Evolutionary conservation across 179 eudicot species (phyloP).

Genomic region (Beta corolliflora): DNA sequence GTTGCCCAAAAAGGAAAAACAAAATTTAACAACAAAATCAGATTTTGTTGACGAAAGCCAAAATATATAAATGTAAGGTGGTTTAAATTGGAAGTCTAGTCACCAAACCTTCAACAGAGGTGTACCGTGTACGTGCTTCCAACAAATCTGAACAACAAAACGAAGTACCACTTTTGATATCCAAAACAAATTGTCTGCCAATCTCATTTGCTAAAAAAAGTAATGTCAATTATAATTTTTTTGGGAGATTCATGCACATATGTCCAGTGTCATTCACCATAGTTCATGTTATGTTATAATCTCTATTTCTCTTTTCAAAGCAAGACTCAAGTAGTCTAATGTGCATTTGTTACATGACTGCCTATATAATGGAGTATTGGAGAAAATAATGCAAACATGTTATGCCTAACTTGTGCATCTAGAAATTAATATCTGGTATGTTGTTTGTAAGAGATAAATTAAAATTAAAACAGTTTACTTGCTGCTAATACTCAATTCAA

Average conservation of each 20-base stretch:
- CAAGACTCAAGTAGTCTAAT: neutral
- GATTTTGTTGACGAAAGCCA: conserved; percentile 15
- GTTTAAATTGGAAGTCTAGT: conserved; percentile 10
- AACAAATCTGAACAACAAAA: conserved; percentile 6
- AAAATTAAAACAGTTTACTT: too few relatives aligned
- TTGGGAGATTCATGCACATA: neutral
- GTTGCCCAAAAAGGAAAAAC: conserved; percentile 15
- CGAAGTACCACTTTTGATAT: conserved; percentile 12
- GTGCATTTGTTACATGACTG: neutral
- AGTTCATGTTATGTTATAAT: too few relatives aligned
- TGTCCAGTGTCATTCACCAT: neutral
- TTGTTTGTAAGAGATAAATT: too few relatives aligned
- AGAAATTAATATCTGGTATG: too few relatives aligned
- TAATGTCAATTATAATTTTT: neutral
- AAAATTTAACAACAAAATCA: conserved; percentile 15
- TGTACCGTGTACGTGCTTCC: neutral
- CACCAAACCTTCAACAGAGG: neutral
- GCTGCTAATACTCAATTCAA: too few relatives aligned
- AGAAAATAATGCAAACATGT: neutral
- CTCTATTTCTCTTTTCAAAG: too few relatives aligned
- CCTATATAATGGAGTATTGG: neutral
- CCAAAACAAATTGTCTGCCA: conserved; percentile 25
- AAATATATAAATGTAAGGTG: neutral
- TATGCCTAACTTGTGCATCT: too few relatives aligned
- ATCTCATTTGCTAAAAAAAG: neutral